These are phyloP conservation scores for Sarocladium brachiariae DNA, from an alignment of 2,329 filamentous ascomycete genomes.

Conservation along the genomic window DNA sequence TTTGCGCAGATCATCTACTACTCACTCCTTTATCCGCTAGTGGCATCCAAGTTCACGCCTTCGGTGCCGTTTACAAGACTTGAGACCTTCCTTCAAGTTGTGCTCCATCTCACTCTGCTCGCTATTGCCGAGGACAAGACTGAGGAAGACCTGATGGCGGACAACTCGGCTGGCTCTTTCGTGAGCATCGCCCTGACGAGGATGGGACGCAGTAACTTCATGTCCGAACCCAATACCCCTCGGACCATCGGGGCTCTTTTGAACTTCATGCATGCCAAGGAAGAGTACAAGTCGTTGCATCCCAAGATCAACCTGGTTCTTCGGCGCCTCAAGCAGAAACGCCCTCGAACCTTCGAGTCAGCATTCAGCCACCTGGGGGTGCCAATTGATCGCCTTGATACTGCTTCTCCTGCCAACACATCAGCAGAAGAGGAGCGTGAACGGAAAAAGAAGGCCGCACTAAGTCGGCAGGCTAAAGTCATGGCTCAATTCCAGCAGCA, in stretches of 20 bases:
- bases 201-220: conserved; percentile 54
- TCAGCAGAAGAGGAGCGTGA: conserved; percentile 67
- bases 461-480: conserved; percentile 83
- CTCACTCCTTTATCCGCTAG: conserved; percentile 72
- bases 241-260: conserved; percentile 60
- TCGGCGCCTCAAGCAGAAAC: conserved; percentile 76
- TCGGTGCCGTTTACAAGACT: conserved; percentile 74
- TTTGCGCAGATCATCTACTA: conserved; percentile 91
- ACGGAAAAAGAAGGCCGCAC: conserved; percentile 81
- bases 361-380: conserved; percentile 60
- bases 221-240: conserved; percentile 46
- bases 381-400: conserved; percentile 71
- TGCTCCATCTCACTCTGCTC: conserved; percentile 79
- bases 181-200: conserved; percentile 62
- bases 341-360: conserved; percentile 63
- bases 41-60: conserved; percentile 61
- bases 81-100: conserved; percentile 86
- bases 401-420: conserved; percentile 68
- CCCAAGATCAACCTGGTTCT: conserved; percentile 80
- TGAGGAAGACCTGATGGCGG: conserved; percentile 42
- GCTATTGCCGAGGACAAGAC: conserved; percentile 76
- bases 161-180: conserved; percentile 56
- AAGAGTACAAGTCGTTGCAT: conserved; percentile 74
- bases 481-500: conserved; percentile 99
- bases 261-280: conserved; percentile 55